These are phyloP conservation scores for Emergomyces pasteurianus DNA, from an alignment of 2,329 filamentous ascomycete genomes.

Conservation along the genomic window DNA sequence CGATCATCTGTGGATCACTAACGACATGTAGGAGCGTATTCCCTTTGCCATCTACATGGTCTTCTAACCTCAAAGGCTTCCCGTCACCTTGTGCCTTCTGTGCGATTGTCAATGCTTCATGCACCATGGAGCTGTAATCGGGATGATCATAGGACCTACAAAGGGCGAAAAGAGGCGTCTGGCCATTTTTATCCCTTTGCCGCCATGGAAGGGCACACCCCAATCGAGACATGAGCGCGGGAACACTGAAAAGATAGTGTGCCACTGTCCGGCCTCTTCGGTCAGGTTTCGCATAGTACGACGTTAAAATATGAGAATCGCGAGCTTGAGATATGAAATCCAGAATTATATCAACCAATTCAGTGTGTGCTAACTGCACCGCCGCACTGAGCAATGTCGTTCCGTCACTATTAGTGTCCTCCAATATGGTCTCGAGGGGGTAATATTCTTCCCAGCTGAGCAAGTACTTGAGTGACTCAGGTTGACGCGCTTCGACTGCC, in stretches of 20 bases:
- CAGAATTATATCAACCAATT: constrained; percentile 64
- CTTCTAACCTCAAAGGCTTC: constrained; percentile 73
- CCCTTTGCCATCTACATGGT: constrained; percentile 84
- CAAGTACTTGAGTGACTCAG: constrained; percentile 65
- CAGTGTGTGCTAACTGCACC: constrained; percentile 67
- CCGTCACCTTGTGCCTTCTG: constrained; percentile 63
- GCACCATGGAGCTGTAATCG: constrained; percentile 78
- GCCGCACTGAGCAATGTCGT: constrained; percentile 83
- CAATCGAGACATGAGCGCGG: constrained; percentile 63
- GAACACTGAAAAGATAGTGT: constrained; percentile 94
- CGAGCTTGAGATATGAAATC: constrained; percentile 52
- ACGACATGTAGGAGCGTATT: constrained; percentile 95
- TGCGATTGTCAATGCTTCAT: constrained; percentile 64
- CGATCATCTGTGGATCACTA: constrained; percentile 67
- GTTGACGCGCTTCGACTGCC: constrained; percentile 62
- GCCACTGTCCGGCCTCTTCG: constrained; percentile 75
- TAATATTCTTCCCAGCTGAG: constrained; percentile 68
- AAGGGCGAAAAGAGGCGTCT: constrained; percentile 92
- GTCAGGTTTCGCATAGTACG: constrained; percentile 68
- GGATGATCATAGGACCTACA: constrained; percentile 92
- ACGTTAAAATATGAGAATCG: constrained; percentile 44
- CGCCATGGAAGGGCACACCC: constrained; percentile 75
- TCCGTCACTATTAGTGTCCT: constrained; percentile 79
- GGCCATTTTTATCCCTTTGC: constrained; percentile 87
- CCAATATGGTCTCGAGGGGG: constrained; percentile 55